Evolutionary conservation across 768 basidiomycete genomes (phyloP).

Genomic region (Phanerochaete carnosa): DNA sequence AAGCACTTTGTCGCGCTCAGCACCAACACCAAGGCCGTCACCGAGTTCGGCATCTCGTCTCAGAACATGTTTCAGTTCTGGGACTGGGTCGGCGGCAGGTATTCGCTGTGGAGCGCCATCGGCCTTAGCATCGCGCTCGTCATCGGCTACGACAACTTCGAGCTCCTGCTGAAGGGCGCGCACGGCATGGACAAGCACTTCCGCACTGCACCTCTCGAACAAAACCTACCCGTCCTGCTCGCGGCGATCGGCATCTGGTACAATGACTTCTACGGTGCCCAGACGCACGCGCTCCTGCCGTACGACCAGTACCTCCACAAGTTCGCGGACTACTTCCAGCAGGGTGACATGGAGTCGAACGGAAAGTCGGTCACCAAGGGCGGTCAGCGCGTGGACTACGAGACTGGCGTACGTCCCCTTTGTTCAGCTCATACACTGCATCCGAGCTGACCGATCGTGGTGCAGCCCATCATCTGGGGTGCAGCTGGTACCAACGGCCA

Average conservation of each 20-base stretch:
- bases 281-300: constrained; percentile 92
- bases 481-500: constrained; percentile 98
- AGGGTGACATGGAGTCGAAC: constrained; percentile 99
- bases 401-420: constrained; percentile 76
- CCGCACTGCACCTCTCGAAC: constrained; percentile 79
- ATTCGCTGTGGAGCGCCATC: constrained; percentile 98
- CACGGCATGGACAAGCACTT: constrained; percentile 99
- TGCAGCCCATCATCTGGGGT: constrained; percentile 97
- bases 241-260: constrained; percentile 96
- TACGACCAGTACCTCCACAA: constrained; percentile 99
- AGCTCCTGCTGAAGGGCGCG: constrained; percentile 83
- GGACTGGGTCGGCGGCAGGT: constrained; percentile 99
- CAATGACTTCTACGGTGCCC: constrained; percentile 97
- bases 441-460: constrained; percentile 5
- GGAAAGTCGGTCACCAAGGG: constrained; percentile 96
- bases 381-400: constrained; percentile 89
- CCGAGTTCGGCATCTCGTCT: constrained; percentile 85
- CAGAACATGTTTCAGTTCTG: constrained; percentile 99
- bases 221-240: constrained; percentile 89
- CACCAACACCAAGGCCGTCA: constrained; percentile 93
- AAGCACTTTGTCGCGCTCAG: constrained; percentile 99
- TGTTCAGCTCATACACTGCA: background rate
- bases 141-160: constrained; percentile 94
- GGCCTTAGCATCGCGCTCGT: constrained; percentile 91
- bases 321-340: constrained; percentile 99